phyloP scores from a whole-genome alignment of 2,329 filamentous ascomycete genomes.

The Monosporascus sp. region DNA sequence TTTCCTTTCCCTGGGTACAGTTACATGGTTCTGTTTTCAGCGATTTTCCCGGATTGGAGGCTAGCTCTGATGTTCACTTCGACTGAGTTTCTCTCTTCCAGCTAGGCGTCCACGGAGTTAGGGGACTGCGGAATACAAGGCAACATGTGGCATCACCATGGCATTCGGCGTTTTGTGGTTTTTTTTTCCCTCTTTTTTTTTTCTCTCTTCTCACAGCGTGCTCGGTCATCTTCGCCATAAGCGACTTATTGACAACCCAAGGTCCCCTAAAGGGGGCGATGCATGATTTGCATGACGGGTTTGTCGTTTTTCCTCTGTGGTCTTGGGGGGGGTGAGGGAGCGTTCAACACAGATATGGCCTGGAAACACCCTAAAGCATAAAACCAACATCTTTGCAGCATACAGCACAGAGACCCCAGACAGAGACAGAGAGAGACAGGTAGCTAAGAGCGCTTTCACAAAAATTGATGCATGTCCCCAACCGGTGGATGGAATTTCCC shows the following conservation, averaged over 20 bases:
- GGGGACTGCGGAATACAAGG: background rate
- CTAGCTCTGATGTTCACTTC: conserved; percentile 2
- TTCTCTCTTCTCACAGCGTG: conserved; percentile 1
- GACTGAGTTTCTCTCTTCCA: conserved; percentile 1
- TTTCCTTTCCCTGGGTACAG: background rate
- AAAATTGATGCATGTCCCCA: too few relatives aligned
- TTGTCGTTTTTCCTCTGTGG: background rate
- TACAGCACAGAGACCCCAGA: too few relatives aligned
- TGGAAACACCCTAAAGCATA: too few relatives aligned
- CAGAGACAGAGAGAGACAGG: too few relatives aligned
- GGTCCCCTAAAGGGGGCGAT: background rate
- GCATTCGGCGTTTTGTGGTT: background rate
- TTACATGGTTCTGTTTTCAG: background rate
- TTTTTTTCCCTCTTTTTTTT: background rate
- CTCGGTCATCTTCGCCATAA: conserved; percentile 9
- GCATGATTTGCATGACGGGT: background rate
- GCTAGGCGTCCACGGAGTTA: background rate
- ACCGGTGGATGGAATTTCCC: too few relatives aligned
- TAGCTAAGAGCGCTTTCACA: too few relatives aligned
- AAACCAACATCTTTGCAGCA: too few relatives aligned
- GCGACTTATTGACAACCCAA: conserved; percentile 1
- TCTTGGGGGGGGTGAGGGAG: too few relatives aligned
- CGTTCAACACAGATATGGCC: too few relatives aligned
- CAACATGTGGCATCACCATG: background rate
- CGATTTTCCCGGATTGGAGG: background rate